These are phyloP conservation scores for Trichoderma parareesei DNA, from an alignment of 495 filamentous ascomycete species.

Conservation along the genomic window DNA sequence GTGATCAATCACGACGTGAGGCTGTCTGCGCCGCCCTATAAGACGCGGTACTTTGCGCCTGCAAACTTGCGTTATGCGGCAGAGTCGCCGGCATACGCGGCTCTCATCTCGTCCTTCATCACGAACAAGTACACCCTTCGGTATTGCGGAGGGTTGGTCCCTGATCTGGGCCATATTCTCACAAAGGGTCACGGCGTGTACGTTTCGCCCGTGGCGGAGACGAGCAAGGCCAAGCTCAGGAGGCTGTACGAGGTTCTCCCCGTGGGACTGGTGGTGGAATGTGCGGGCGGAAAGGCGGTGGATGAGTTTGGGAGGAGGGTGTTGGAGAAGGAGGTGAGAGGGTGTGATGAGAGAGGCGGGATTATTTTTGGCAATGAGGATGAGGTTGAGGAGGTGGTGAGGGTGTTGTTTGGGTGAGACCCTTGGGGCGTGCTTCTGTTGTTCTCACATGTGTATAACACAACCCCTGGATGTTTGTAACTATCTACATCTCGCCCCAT, in stretches of 20 bases:
- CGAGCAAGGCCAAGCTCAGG: conserved; percentile 41
- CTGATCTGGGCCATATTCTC: conserved; percentile 43
- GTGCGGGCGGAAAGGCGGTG: conserved; percentile 40
- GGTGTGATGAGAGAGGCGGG: conserved; percentile 39
- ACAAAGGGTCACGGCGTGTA: conserved; percentile 47
- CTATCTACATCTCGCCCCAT: too few species aligned
- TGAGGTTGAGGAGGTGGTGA: conserved; percentile 34
- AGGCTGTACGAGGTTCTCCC: conserved; percentile 43
- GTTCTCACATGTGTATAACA: too few species aligned
- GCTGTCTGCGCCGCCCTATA: conserved; percentile 23
- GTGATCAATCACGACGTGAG: conserved; percentile 28
- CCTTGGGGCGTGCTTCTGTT: neutral
- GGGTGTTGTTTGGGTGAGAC: conserved; percentile 11
- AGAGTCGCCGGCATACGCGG: conserved; percentile 33
- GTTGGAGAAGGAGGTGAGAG: conserved; percentile 25
- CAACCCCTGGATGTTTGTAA: too few species aligned
- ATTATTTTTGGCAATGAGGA: conserved; percentile 39
- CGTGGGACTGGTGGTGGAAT: conserved; percentile 43
- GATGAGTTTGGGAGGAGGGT: conserved; percentile 32
- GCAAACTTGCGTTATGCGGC: conserved; percentile 45
- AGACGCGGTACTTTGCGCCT: conserved; percentile 42
- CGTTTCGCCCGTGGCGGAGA: conserved; percentile 36
- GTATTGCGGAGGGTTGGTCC: conserved; percentile 45
- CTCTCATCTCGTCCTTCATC: conserved; percentile 33
- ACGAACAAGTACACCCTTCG: conserved; percentile 38